A percentile compares a stretch with the other conserved stretches of the same genome.
Conservation (phyloP, 192 early-diverging fungal species). For the Jimgerdemannia lactiflua region DNA sequence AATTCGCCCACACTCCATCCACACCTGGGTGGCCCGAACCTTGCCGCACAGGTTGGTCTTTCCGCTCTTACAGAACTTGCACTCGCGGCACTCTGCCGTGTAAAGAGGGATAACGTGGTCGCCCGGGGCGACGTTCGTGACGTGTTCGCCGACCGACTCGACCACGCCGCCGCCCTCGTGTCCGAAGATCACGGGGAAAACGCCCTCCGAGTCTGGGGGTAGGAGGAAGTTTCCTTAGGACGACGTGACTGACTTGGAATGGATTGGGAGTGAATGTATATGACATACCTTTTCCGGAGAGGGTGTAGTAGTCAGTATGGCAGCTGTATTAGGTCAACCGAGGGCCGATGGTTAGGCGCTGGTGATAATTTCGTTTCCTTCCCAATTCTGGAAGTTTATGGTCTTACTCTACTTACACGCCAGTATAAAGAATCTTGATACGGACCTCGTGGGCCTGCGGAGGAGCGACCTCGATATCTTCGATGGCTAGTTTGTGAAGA, state of each 20-base stretch:
- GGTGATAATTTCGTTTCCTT: too few species aligned
- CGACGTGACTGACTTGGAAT: neutral
- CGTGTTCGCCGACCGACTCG: conserved; percentile 94
- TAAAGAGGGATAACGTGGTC: conserved; percentile 97
- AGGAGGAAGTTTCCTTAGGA: neutral
- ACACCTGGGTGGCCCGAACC: conserved; percentile 83
- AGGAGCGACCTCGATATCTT: conserved; percentile 92
- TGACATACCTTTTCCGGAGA: conserved; percentile 66
- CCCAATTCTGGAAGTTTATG: too few species aligned
- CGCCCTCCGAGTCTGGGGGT: conserved; percentile 69
- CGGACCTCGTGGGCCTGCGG: conserved; percentile 94
- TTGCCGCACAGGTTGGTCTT: conserved; percentile 97
- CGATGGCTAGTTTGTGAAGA: conserved; percentile 59
- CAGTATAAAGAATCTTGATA: conserved; percentile 88
- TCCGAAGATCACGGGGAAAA: conserved; percentile 91
- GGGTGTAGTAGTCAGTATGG: conserved; percentile 97
- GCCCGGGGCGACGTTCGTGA: conserved; percentile 85
- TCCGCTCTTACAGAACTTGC: conserved; percentile 97
- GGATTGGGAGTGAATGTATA: neutral
- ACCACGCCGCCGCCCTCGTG: conserved; percentile 96
- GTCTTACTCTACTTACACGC: conserved; percentile 52
- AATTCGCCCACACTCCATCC: conserved; percentile 4
- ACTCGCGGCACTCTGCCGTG: conserved; percentile 84
- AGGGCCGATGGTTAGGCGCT: neutral
- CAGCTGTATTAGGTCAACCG: conserved; percentile 40